Percentiles rank a stretch among this genome's conserved stretches.
These are phyloP conservation scores for Alternaria angustiovoidea DNA, from an alignment of 2,329 filamentous ascomycete genomes.

Conservation along the genomic window DNA sequence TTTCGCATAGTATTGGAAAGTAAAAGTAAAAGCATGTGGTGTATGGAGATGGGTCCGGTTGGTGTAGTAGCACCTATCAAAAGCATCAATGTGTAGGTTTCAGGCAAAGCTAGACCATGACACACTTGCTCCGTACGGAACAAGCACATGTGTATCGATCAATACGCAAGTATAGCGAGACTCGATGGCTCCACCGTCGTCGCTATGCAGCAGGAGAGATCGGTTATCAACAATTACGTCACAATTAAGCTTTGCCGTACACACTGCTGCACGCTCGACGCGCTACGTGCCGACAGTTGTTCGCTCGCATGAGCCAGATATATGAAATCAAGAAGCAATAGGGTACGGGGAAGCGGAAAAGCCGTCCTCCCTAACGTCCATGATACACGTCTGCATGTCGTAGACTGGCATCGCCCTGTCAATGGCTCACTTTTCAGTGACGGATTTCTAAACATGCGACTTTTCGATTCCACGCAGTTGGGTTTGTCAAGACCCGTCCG, in stretches of 20 bases:
- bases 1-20: not conserved
- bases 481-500: not conserved
- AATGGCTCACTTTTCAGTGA: not conserved
- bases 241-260: not conserved
- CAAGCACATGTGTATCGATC: not conserved
- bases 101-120: not conserved
- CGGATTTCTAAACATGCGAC: not conserved
- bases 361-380: not conserved
- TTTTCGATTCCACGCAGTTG: not conserved
- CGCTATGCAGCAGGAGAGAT: not conserved
- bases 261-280: not conserved
- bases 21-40: constrained; percentile 1
- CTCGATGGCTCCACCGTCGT: not conserved
- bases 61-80: not conserved
- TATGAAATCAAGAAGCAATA: not conserved
- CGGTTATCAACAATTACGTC: not conserved
- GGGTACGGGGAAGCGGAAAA: constrained; percentile 5
- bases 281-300: constrained; percentile 1
- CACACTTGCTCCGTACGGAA: not conserved
- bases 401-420: not conserved
- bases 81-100: constrained; percentile 1
- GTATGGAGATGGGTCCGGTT: not conserved
- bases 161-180: not conserved
- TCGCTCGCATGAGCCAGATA: not conserved
- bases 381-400: not conserved